Base-by-base conservation (phyloP, 2,329 filamentous ascomycete species). In the Elsinoe necatrix region DNA sequence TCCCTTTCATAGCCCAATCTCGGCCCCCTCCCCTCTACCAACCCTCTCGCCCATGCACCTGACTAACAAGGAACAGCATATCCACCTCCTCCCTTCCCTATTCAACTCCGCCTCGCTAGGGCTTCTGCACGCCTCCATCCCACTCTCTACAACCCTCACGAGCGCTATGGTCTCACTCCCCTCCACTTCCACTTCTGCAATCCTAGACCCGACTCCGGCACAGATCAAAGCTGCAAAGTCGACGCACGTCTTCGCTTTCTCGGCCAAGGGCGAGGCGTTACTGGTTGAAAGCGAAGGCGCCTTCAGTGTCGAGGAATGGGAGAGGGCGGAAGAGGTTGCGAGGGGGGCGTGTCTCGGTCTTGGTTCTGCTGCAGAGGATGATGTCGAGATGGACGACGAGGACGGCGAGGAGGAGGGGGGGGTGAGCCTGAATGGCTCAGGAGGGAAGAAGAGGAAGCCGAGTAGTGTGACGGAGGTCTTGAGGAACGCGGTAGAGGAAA, bases 211-310 rank as follows among this genome's bases (percentile, higher is more conserved):
- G 5, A 81, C 80, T 3, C 76, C 82, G 4, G 75, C 80, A 20
- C 78, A 87, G 59, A 76, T 84, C 45, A 76, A 82, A 61, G 72
- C 74, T 45, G 84, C 86, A 9, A 77, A 74, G 56, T 95, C 89
- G 4, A 73, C 88, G 20, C 92, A 96, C 68, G 88, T 87, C n/a
- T 77, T 96, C 58, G 86, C 84, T 4, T 95, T 93, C 68, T 85
- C 85, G n/a, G 83, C 84, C 1, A 76, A 82, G 54, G 81, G 85
- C 7, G 83, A 88, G 58, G 73, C 95, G 54, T 72, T 96, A 20
- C 72, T 95, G 41, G 84, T 81, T 31, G 87, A 95, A 72, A 95
- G 89, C 65, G 83, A 92, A 64, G 92, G 92, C 0, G 72, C 73
- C 2, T 97, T 96, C 67, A 81, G 82, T 47, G 76, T 87, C 62